phyloP scores from a whole-genome alignment of 208 protist genomes.

The Perkinsela sp. region DNA sequence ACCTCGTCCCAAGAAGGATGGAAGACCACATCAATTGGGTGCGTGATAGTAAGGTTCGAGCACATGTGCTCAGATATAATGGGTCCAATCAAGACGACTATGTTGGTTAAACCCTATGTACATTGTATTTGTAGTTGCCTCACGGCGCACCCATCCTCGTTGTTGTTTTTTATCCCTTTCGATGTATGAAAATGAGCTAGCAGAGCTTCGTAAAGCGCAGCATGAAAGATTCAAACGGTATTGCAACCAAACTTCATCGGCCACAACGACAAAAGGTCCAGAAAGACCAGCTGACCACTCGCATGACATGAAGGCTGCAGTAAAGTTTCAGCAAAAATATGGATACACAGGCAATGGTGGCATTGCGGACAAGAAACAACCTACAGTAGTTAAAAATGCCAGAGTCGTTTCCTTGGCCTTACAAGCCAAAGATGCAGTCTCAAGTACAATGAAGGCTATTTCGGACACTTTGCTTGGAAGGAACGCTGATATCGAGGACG shows the following conservation, averaged over 20 bases:
- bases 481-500: background rate
- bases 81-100: constrained; percentile 30
- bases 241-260: too few species aligned
- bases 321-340: constrained; percentile 1
- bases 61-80: constrained; percentile 57
- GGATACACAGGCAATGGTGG: background rate
- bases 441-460: background rate
- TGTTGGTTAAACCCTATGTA: background rate
- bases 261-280: too few species aligned
- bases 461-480: background rate
- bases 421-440: background rate
- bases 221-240: too few species aligned
- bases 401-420: background rate
- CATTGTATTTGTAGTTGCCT: background rate
- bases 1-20: constrained; percentile 38
- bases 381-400: background rate
- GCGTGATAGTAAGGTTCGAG: constrained; percentile 47
- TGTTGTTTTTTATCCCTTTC: background rate
- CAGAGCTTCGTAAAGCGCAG: background rate
- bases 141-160: background rate
- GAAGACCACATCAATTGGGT: constrained; percentile 65
- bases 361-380: too few species aligned
- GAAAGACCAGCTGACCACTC: too few species aligned
- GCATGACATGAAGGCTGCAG: background rate
- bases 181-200: background rate